Evolutionary conservation across 2,329 filamentous ascomycete genomes (phyloP).

Genomic region (Hirsutella rhossiliensis): DNA sequence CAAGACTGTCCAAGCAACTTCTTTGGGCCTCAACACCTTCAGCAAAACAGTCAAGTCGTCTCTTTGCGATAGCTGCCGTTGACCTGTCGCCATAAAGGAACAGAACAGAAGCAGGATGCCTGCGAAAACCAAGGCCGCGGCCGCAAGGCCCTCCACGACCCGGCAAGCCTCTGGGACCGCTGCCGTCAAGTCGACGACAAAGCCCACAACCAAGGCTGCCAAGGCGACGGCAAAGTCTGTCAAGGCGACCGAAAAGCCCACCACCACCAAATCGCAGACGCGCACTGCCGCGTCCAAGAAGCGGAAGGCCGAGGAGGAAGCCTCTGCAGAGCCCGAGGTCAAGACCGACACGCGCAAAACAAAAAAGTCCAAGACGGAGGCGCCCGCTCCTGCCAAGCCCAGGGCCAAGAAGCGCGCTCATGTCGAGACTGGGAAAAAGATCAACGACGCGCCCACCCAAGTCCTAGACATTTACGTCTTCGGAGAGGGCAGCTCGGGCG

Average conservation of each 20-base stretch:
- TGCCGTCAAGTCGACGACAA: slow-evolving; percentile 15
- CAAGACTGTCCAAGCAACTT: no score
- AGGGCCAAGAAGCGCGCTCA: slow-evolving; percentile 1
- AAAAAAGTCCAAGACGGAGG: slow-evolving; percentile 41
- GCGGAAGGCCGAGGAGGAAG: slow-evolving; percentile 2
- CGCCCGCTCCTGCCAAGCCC: slow-evolving; percentile 9
- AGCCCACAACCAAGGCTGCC: slow-evolving; percentile 18
- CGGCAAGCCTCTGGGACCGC: slow-evolving; percentile 12
- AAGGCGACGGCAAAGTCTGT: slow-evolving; percentile 15
- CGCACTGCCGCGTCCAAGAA: slow-evolving; percentile 5
- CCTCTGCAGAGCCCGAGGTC: slow-evolving; percentile 4
- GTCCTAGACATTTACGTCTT: slow-evolving; percentile 67
- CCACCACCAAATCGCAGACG: slow-evolving; percentile 8
- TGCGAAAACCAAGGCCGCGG: slow-evolving; percentile 15
- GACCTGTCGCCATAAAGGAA: neutral
- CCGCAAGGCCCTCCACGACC: slow-evolving; percentile 13
- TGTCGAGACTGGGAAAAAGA: slow-evolving; percentile 1
- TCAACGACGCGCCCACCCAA: slow-evolving; percentile 35
- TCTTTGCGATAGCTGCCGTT: no score
- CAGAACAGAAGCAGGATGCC: slow-evolving; percentile 14
- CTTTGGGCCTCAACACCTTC: no score
- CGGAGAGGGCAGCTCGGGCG: slow-evolving; percentile 68
- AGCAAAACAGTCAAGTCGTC: no score
- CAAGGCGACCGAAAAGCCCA: slow-evolving; percentile 12
- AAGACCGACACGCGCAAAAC: slow-evolving; percentile 28